phyloP scores from a whole-genome alignment of 2,329 filamentous ascomycete species.

The Hypoxylon sp. region DNA sequence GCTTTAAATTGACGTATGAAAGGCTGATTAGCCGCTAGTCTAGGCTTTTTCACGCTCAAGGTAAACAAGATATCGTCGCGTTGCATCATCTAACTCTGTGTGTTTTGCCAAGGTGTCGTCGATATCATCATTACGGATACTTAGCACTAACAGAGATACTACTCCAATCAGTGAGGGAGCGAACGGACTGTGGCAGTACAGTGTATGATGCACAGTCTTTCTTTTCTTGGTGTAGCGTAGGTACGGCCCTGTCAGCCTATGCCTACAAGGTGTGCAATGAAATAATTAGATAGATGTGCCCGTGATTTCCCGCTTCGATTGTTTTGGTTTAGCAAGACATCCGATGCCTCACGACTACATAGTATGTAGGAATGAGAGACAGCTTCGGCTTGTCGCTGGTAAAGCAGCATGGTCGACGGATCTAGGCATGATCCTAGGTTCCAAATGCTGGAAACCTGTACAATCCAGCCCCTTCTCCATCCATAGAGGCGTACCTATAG shows the following conservation, averaged over 20 bases:
- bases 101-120: slow-evolving; percentile 37
- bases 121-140: slow-evolving; percentile 25
- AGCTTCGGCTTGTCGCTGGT: slow-evolving; percentile 38
- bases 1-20: slow-evolving; percentile 20
- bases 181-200: slow-evolving; percentile 25
- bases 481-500: slow-evolving; percentile 2
- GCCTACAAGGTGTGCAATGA: no score
- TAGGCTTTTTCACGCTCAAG: slow-evolving; percentile 4
- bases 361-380: slow-evolving; percentile 41
- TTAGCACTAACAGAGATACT: slow-evolving; percentile 9
- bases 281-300: no score
- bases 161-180: slow-evolving; percentile 16
- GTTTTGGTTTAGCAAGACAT: slow-evolving; percentile 41
- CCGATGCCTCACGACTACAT: slow-evolving; percentile 41
- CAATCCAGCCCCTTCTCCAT: slow-evolving; percentile 24
- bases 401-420: slow-evolving; percentile 37
- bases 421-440: slow-evolving; percentile 30
- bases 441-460: slow-evolving; percentile 21
- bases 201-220: slow-evolving; percentile 31
- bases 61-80: slow-evolving; percentile 30
- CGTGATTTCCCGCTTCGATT: slow-evolving; percentile 28
- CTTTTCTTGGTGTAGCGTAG: slow-evolving; percentile 39
- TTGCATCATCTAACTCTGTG: slow-evolving; percentile 23
- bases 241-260: slow-evolving; percentile 36
- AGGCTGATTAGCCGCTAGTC: neutral